Percentiles rank a stretch among this genome's conserved stretches.
phyloP scores from a whole-genome alignment of 371 early-diverging fungal genomes.

The Basidiobolus meristosporus region DNA sequence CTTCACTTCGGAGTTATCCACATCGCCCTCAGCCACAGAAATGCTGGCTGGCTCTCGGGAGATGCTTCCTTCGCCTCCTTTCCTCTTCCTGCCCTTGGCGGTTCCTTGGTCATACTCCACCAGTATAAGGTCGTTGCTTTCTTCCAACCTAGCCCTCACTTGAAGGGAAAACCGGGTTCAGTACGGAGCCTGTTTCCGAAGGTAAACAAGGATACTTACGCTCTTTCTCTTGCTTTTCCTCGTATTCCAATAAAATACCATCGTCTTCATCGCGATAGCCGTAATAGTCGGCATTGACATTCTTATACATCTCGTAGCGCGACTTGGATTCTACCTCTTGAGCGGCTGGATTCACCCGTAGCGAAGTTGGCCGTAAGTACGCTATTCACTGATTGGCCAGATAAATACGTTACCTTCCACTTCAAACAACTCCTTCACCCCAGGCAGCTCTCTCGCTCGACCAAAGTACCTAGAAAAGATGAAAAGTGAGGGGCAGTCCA shows the following conservation, averaged over 20 bases:
- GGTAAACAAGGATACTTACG: slow-evolving; percentile 7
- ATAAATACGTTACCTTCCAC: slow-evolving; percentile 17
- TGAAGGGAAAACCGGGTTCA: neutral
- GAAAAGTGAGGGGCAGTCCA: neutral
- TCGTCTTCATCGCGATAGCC: slow-evolving; percentile 92
- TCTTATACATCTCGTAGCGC: slow-evolving; percentile 48
- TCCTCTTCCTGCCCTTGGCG: too few relatives aligned
- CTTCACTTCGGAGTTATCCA: slow-evolving; percentile 4
- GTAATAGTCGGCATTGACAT: slow-evolving; percentile 87
- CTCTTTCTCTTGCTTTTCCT: slow-evolving; percentile 29
- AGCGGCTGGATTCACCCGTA: neutral
- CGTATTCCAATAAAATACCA: slow-evolving; percentile 57
- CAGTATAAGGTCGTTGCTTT: neutral
- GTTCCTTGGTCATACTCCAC: neutral
- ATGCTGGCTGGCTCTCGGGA: slow-evolving; percentile 7
- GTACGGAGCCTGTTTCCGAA: neutral
- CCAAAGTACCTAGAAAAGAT: slow-evolving; percentile 66
- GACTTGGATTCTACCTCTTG: slow-evolving; percentile 15
- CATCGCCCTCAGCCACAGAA: slow-evolving; percentile 6
- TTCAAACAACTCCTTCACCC: slow-evolving; percentile 82
- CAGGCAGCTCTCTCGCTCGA: slow-evolving; percentile 88
- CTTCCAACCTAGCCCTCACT: neutral
- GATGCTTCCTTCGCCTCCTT: slow-evolving; percentile 11
- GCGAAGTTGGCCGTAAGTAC: too few relatives aligned
- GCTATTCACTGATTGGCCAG: too few relatives aligned